Evolutionary conservation across 2,329 filamentous ascomycete genomes (phyloP), one percentile per base, ranked within the genome.

Genomic region (Fusarium subtropicale): DNA sequence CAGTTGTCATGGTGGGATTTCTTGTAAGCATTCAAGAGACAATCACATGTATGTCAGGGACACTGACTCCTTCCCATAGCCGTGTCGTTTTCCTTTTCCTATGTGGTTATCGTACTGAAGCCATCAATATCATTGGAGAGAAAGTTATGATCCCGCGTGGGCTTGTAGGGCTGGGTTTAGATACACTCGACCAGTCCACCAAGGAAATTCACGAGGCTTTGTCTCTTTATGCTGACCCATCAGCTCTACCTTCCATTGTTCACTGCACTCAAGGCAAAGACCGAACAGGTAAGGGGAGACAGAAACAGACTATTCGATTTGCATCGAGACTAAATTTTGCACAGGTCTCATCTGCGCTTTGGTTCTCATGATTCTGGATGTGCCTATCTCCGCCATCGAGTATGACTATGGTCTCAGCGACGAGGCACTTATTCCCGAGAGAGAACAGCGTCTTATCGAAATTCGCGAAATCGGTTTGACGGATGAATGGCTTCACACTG

Each of bases 251-350:
- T 0, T 79, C 90, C 1, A 76, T 97, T 10, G 81, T 96, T 4
- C 93, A 97, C 78, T 97, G 94, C 78, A 96, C 93, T 1, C 93
- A 97, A 74, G 94, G 94, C 60, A 97, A 97, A 77, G 94, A 97
- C 75, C 87, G 94, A 3, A 81, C 80, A 57, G 79, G 79, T 78
- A 63, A 53, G 22, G 20, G 10, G 5, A 15, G 6, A 18, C 5
- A 10, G 15, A 15, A 8, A 18, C 5, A 10, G 15, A 11, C 26
- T 33, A 10, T n/a, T 20, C 7, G 7, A 24, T 11, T 7, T 26
- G 22, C 7, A 22, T 3, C 24, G 6, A 30, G 26, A 18, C 24
- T 57, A 31, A 59, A 13, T 57, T 10, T 11, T 28, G 13, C 8
- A 94, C 89, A 2, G 94, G 94, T 0, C 81, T 97, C 15, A 83